Evolutionary conservation across 768 basidiomycete genomes (phyloP).

Genomic region (Lentinula guzmanii): DNA sequence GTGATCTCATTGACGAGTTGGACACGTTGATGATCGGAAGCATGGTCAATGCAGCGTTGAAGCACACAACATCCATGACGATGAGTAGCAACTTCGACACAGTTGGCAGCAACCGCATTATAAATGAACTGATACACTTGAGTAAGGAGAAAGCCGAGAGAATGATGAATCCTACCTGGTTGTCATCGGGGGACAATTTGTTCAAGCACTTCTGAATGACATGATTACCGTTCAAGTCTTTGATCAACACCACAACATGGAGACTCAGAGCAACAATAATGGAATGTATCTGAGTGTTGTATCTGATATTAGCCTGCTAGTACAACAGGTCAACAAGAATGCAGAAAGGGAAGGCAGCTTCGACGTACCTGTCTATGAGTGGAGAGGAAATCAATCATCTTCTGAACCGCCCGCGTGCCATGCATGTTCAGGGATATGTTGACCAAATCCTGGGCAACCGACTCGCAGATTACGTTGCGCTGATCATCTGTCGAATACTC

Average conservation of each 20-base stretch:
- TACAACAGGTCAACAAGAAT: constrained; percentile 45
- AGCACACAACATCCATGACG: constrained; percentile 98
- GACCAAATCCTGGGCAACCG: constrained; percentile 94
- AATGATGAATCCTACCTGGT: constrained; percentile 60
- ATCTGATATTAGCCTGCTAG: constrained; percentile 73
- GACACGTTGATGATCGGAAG: constrained; percentile 89
- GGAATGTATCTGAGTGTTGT: constrained; percentile 89
- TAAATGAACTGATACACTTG: constrained; percentile 76
- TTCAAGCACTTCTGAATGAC: constrained; percentile 99
- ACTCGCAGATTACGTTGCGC: constrained; percentile 93
- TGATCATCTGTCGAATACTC: constrained; percentile 98
- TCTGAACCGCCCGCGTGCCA: constrained; percentile 97
- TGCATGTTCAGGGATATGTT: constrained; percentile 99
- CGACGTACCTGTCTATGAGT: constrained; percentile 83
- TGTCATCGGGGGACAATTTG: constrained; percentile 96
- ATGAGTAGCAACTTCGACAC: constrained; percentile 97
- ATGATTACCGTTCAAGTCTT: constrained; percentile 95
- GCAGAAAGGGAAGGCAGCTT: constrained; percentile 17
- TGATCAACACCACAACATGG: constrained; percentile 98
- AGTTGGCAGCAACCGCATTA: constrained; percentile 97
- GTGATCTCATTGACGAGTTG: constrained; percentile 99
- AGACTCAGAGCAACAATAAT: constrained; percentile 95
- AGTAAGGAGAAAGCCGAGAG: not conserved
- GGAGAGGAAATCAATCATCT: constrained; percentile 99
- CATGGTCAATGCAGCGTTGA: constrained; percentile 97